Conservation (phyloP, 805 yeast genomes). For the Lachancea waltii region DNA sequence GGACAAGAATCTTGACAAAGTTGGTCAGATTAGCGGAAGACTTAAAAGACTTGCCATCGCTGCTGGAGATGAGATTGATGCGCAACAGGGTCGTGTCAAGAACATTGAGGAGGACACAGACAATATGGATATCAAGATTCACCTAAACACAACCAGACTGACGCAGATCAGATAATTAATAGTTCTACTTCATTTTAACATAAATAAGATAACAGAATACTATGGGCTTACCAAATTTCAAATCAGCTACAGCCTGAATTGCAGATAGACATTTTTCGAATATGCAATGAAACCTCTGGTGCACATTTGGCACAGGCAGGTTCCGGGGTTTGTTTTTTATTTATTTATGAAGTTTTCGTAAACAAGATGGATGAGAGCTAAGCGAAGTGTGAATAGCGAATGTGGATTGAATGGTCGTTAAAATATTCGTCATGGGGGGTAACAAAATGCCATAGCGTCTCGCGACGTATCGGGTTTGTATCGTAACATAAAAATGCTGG, state of each 20-base stretch:
- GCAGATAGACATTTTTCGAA: neutral
- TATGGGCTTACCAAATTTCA: too few species aligned
- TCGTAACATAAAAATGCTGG: neutral
- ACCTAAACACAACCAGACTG: slow-evolving; percentile 64
- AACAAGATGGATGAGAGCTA: neutral
- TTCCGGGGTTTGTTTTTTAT: neutral
- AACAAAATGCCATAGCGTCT: neutral
- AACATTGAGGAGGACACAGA: slow-evolving; percentile 81
- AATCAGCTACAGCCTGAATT: too few species aligned
- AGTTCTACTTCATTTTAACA: too few species aligned
- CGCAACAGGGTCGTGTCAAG: slow-evolving; percentile 68
- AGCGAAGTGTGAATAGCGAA: neutral
- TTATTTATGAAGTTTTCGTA: neutral
- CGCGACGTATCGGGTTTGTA: neutral
- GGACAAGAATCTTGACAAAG: slow-evolving; percentile 74
- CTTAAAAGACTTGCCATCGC: slow-evolving; percentile 67
- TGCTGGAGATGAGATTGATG: slow-evolving; percentile 68
- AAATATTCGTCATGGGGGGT: neutral
- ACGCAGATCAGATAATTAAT: too few species aligned
- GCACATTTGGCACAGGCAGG: neutral
- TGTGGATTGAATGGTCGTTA: neutral
- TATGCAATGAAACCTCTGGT: neutral
- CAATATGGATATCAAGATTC: slow-evolving; percentile 74
- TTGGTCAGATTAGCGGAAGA: slow-evolving; percentile 59
- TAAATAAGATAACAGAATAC: too few species aligned